phyloP scores from a whole-genome alignment of 2,329 filamentous ascomycete genomes.

The Allantophomopsis lycopodina region DNA sequence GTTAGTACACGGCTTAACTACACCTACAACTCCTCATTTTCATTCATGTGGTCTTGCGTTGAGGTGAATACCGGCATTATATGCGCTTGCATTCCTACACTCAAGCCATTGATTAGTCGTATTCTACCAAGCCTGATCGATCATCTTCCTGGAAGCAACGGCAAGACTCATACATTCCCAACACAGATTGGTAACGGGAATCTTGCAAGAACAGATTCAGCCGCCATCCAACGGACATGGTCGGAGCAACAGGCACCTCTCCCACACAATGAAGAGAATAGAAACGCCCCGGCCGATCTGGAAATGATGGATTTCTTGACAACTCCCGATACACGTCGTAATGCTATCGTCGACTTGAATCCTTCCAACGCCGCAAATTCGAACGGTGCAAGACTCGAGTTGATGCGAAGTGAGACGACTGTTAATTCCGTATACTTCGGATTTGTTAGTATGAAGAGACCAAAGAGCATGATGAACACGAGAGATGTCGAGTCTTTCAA shows the following conservation, averaged over 20 bases:
- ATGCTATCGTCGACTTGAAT: neutral
- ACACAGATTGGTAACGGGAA: neutral
- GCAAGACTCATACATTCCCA: neutral
- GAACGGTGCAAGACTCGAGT: slow-evolving; percentile 2
- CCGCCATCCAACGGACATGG: neutral
- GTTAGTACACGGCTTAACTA: slow-evolving; percentile 38
- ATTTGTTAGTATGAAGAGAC: slow-evolving; percentile 57
- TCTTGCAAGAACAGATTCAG: neutral
- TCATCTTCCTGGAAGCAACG: neutral
- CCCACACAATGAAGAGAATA: slow-evolving; percentile 3
- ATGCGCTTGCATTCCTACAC: slow-evolving; percentile 80
- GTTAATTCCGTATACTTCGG: slow-evolving; percentile 50
- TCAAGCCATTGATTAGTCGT: slow-evolving; percentile 68
- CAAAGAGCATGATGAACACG: slow-evolving; percentile 58
- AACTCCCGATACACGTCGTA: slow-evolving; percentile 5
- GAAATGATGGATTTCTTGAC: slow-evolving; percentile 16
- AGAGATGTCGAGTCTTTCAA: slow-evolving; percentile 51
- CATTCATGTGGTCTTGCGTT: slow-evolving; percentile 87
- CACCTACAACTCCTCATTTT: slow-evolving; percentile 65
- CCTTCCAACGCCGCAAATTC: neutral
- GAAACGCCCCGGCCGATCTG: slow-evolving; percentile 9
- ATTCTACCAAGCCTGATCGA: slow-evolving; percentile 9
- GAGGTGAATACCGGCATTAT: slow-evolving; percentile 90
- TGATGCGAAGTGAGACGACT: slow-evolving; percentile 1
- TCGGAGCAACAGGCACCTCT: slow-evolving; percentile 2